These are phyloP conservation scores for Saccharomyces hybrid DNA, from an alignment of 1,139 yeast genomes.

Conservation along the genomic window DNA sequence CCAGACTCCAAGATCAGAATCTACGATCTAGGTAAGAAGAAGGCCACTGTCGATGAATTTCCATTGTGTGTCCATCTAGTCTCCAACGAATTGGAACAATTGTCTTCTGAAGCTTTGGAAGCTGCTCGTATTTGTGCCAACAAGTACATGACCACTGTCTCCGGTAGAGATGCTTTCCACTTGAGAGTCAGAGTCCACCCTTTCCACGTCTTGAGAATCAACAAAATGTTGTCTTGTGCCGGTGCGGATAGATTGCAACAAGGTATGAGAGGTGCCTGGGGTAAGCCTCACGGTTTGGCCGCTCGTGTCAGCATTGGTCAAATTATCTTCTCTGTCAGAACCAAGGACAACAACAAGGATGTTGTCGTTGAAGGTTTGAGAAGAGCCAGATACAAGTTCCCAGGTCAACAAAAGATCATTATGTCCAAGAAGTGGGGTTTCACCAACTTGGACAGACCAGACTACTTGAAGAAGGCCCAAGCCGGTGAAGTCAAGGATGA, in stretches of 20 bases:
- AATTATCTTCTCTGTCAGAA: slow-evolving; percentile 95
- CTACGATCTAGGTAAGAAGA: slow-evolving; percentile 99
- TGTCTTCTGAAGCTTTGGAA: slow-evolving; percentile 98
- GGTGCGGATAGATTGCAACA: slow-evolving; percentile 99
- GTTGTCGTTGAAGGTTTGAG: slow-evolving; percentile 98
- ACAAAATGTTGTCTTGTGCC: slow-evolving; percentile 99
- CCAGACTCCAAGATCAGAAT: slow-evolving; percentile 99
- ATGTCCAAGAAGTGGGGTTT: slow-evolving; percentile 99
- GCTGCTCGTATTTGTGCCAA: slow-evolving; percentile 99
- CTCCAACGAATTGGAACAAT: slow-evolving; percentile 98
- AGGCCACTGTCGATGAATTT: slow-evolving; percentile 98
- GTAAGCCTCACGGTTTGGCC: slow-evolving; percentile 99
- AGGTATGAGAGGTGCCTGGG: slow-evolving; percentile 99
- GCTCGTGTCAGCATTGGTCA: slow-evolving; percentile 99
- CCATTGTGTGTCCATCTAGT: slow-evolving; percentile 99
- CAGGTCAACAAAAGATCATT: slow-evolving; percentile 99
- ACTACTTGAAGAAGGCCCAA: slow-evolving; percentile 87
- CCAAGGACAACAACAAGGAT: slow-evolving; percentile 95
- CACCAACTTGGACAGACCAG: slow-evolving; percentile 97
- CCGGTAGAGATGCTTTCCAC: slow-evolving; percentile 99
- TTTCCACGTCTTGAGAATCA: slow-evolving; percentile 99
- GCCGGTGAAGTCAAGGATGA: slow-evolving; percentile 98
- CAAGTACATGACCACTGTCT: slow-evolving; percentile 95
- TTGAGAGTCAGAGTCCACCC: slow-evolving; percentile 99
- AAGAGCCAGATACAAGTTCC: slow-evolving; percentile 99